Conservation (phyloP, 2,329 filamentous ascomycete species). For the Claviceps sp. region DNA sequence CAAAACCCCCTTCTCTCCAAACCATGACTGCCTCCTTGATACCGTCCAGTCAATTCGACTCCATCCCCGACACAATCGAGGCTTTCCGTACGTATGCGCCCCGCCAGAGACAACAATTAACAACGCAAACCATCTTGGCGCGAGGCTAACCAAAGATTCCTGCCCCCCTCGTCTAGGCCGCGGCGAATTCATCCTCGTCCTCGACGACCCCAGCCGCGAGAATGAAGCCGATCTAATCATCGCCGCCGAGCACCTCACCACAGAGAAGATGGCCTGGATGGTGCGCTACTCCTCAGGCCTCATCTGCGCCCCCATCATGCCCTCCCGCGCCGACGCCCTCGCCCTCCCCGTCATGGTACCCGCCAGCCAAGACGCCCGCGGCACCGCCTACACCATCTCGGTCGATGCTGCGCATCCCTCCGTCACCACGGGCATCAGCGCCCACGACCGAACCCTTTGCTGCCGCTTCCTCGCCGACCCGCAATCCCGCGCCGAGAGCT, state of each 20-base stretch:
- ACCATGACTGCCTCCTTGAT: conserved; percentile 39
- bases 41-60: conserved; percentile 43
- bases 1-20: not conserved
- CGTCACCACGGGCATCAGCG: conserved; percentile 81
- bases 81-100: conserved; percentile 44
- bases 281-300: conserved; percentile 82
- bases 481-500: conserved; percentile 38
- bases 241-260: conserved; percentile 69
- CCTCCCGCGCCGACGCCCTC: conserved; percentile 54
- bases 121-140: not conserved
- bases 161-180: conserved; percentile 34
- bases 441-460: conserved; percentile 72
- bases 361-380: conserved; percentile 63
- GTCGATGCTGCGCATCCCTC: conserved; percentile 63
- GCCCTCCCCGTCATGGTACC: conserved; percentile 81
- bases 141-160: not conserved
- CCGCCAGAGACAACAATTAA: not conserved
- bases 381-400: conserved; percentile 86
- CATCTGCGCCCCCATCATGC: conserved; percentile 75
- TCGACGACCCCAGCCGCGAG: conserved; percentile 84
- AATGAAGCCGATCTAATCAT: conserved; percentile 99
- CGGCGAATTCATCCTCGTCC: conserved; percentile 89
- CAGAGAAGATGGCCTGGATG: conserved; percentile 91
- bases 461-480: conserved; percentile 66
- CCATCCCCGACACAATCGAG: conserved; percentile 49